Evolutionary conservation across 208 protist genomes (phyloP), one percentile per base, ranked within the genome.

Genomic region (Trypanosoma boissoni): DNA sequence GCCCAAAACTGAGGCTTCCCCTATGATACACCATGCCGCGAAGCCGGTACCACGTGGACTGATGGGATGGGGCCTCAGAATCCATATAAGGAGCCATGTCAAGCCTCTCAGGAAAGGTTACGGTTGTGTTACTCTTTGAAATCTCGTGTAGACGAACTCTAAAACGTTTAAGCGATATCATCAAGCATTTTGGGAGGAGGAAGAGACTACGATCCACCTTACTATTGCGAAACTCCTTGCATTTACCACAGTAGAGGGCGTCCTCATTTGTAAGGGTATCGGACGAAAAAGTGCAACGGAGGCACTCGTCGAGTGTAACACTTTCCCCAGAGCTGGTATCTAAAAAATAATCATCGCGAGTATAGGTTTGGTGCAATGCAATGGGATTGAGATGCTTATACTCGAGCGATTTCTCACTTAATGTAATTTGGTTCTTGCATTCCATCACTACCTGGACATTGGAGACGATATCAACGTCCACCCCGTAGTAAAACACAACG

Each of bases 101-200:
- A 12, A 88, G 51, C 18, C 71, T 32, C 14, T 45, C 34, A 5
- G 78, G 72, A 37, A 94, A 90, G 18, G 66, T 63, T 12, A 94
- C 78, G 16, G 57, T 42, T 1, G 84, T 79, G 58, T 76, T 80
- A 62, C 88, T 91, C 68, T 94, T 94, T 43, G 78, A 64, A 9
- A 72, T 68, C 23, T 65, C 73, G 49, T 82, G 75, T 57, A 85
- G 61, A 2, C 41, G 29, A 64, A 83, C 72, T 51, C 85, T 86
- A 55, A 94, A 94, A 23, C 84, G 79, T 49, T 90, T 87, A 41
- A 94, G 76, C 23, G 71, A 83, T 32, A 94, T 74, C 41, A 92
- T 71, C 32, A 94, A 73, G 58, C 77, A 87, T 9, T 72, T 79
- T 9, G 88, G 85, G 8, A 92, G 68, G 14, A 76, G 76, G 50